Evolutionary conservation across 1,139 yeast species (phyloP), one percentile per base, ranked within the genome.

Genomic region (Diutina catenulata): DNA sequence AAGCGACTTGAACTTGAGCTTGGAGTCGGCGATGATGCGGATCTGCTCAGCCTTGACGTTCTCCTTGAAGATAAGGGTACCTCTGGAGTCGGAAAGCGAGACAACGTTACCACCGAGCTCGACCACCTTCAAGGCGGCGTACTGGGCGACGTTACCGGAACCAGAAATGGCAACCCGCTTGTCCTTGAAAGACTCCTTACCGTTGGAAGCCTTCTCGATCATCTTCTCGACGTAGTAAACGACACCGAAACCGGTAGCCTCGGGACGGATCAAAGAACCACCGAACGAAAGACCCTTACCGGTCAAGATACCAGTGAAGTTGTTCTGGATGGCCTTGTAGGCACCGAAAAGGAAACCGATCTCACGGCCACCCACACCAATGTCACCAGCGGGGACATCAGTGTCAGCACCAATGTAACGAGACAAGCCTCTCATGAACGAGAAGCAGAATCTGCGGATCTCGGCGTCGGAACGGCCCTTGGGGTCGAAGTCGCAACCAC

Each of bases 261-360:
- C 98, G 49, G 97, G 95, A 69, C 98, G 83, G 67, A 91, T 87
- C 61, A 88, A 75, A 53, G 97, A 88, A 59, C 97, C 98, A 75
- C 98, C 98, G 95, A 96, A 91, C 60, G 80, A 68, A 57, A 87
- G 74, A 56, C 96, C 97, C 73, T 91, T 91, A 68, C 98, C 97
- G 57, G 98, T 91, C 54, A 91, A 74, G 41, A 88, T 91, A 76
- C 97, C 97, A 60, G 91, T 91, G 81, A 88, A 91, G 59, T 80
- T 74, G 79, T 91, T 88, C 67, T 74, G 81, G 78, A 76, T 74
- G 57, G 75, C 73, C 75, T 87, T 86, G 86, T 84, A 91, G 50
- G 95, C 95, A 70, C 98, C 98, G 55, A 86, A 91, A 59, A 91
- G 68, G 82, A 65, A 88, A 53, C 96, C 94, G 49, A 84, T 73